Evolutionary conservation across 352 stramenopile genomes (phyloP), one percentile per base, ranked within the genome.

Genomic region (Globisporangium radiosum): DNA sequence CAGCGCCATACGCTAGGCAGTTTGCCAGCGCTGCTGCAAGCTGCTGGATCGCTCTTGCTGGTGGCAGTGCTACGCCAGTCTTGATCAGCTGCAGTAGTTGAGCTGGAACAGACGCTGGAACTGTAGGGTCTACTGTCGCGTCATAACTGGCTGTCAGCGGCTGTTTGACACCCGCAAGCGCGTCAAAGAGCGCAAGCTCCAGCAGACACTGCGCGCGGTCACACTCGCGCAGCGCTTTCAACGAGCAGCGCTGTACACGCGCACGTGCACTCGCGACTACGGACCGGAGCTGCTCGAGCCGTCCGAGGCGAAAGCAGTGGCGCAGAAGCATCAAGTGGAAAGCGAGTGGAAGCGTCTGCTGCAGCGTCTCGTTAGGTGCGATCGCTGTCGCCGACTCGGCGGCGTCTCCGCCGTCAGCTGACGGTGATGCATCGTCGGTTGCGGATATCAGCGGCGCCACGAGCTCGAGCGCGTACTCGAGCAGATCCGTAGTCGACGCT

Each of bases 391-490:
- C 4, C 53, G 45, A 14, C n/a, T 43, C 17, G 38, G 13, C 8
- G 3, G 17, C 56, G 19, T 25, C 19, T 25, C 19, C 19, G 19
- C 19, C 19, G 19, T 25, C 19, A 25, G 19, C 19, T 25, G 25
- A 33, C 25, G 25, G 3, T 33, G 25, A 33, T 33, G 25, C 25
- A 33, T 33, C 25, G 25, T 33, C 25, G 25, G 15, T 25, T 33
- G 45, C 45, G 5, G 45, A 17, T 17, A 49, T 19, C 6, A 78
- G 49, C 6, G 70, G 74, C 5, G 51, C 45, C 2, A 68, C 64
- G 4, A 75, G 63, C 1, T 77, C 73, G 36, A 86, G 62, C 7
- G 81, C 53, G 15, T 76, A 71, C 0, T 60, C 56, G 13, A 85
- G 57, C 43, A 87, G 50, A 37, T 78, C 71, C 0, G 36, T 57